Conservation (phyloP, 2,329 filamentous ascomycete species). For the Periglandula ipomoeae region DNA sequence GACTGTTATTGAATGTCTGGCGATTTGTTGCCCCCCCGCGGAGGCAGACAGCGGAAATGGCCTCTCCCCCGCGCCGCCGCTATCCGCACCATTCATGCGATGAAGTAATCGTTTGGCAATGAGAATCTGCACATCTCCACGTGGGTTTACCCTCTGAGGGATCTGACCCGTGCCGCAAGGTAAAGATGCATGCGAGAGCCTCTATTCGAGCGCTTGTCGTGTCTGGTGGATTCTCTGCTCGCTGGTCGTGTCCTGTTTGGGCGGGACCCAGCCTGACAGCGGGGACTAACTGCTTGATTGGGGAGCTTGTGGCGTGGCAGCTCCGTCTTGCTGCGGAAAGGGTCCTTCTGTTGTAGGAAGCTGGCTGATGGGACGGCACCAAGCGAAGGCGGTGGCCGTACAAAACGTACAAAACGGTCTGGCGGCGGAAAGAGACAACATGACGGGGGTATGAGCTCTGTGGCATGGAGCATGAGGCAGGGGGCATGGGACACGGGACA, state of each 20-base stretch:
- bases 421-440: neutral
- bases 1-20: neutral
- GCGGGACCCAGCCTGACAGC: no score
- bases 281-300: no score
- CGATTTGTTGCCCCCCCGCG: neutral
- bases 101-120: slow-evolving; percentile 1
- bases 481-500: no score
- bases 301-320: no score
- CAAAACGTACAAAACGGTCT: neutral
- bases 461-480: no score
- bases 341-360: no score
- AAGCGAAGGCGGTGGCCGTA: neutral
- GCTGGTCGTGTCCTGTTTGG: no score
- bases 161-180: neutral
- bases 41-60: neutral
- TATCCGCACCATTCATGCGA: neutral
- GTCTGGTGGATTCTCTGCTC: no score
- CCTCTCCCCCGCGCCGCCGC: neutral
- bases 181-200: neutral
- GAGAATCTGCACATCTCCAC: neutral
- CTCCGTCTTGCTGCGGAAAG: no score
- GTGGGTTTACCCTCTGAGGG: neutral
- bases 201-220: no score
- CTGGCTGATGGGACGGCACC: neutral
- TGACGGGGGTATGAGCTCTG: no score